Base-by-base conservation (phyloP, 2,329 filamentous ascomycete genomes). In the Pseudogymnoascus sp. region DNA sequence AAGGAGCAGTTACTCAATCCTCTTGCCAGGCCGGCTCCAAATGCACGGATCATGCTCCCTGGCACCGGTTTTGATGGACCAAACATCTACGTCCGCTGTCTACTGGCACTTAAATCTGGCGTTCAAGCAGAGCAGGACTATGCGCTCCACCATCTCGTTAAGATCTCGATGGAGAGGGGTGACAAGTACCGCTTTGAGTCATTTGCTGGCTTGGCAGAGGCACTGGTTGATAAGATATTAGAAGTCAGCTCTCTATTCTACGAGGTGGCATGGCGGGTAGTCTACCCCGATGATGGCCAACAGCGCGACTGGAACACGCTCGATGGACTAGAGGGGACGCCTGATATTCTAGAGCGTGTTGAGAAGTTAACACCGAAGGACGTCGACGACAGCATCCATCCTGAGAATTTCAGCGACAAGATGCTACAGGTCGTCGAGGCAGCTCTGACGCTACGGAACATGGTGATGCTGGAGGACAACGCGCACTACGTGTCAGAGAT, bases 111-210 rank as follows among this genome's bases (percentile, higher is more conserved):
- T 25, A 89, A 90, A 65, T 96, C 91, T 12, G 85, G 85, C 2
- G 84, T 96, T 25, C 83, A 83, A 3, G 83, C 87, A 11, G 93
- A 99, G 72, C 89, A 97, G 69, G 87, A 91, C n/a, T 97, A 95
- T 75, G 93, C 92, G 0, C 79, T 97, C 9, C 91, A 96, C 69
- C 93, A 97, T 70, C 78, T 97, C 3, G 92, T 97, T 64, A 96
- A 96, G 73, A 97, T 97, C 28, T 97, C 92, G 0, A 94, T 88
- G 71, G 92, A 97, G 74, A 85, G 92, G 45, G 93, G 93, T 52
- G 94, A 97, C 73, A 96, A 96, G 75, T 97, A 96, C 76, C 89
- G 91, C 64, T 97, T 97, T 67, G 92, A 96, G 69, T 90, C 91
- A 4, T 97, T 97, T 68, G 88, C 90, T 1, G 88, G 91, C 8